Base-by-base conservation (phyloP, 1,284 basidiomycete species). In the Boletellus sp. region DNA sequence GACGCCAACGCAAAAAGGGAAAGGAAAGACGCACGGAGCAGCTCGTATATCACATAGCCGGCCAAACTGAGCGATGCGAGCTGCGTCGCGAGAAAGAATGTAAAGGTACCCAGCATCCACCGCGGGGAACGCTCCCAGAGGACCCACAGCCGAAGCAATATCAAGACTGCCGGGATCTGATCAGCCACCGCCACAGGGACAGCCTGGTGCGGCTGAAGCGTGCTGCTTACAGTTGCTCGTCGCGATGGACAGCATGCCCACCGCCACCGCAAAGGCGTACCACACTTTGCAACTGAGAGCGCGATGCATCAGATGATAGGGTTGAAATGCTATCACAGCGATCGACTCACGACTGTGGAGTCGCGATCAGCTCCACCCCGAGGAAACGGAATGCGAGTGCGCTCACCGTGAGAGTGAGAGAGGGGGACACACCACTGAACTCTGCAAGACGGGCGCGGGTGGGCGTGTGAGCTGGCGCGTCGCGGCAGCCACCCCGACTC, bases 131-230 rank as follows among this genome's bases (percentile, higher is more conserved):
- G 67, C 29, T 68, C 64, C 61, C 72, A 73, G 5, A 74, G 52
- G 16, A 68, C 60, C 73, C 74, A 76, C 11, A 75, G 45, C 3
- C 72, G 69, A 14, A 75, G 58, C 35, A 76, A 53, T 22, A 75
- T 57, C 39, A 76, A 58, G 47, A 57, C 56, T 61, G 20, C 23
- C n/a, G 25, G 11, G 11, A 9, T 10, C 5, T 8, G 25, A 56
- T 32, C 17, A 47, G 48, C 27, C 39, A 22, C 21, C 10, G 17
- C 16, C 17, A 39, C 25, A 9, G 10, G 13, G 26, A 27, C 6
- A 13, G 10, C 26, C 26, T 13, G 26, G 26, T 14, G 13, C 14
- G 13, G 22, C 16, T n/a, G n/a, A 33, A 11, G 27, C 14, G 22
- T 10, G 8, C 5, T 19, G 3, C 72, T 50, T 41, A 74, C 73